A percentile compares a stretch with the other conserved stretches of the same genome.
These are phyloP conservation scores for Catharanthus roseus DNA, from an alignment of 257 asterid genomes.

Conservation along the genomic window DNA sequence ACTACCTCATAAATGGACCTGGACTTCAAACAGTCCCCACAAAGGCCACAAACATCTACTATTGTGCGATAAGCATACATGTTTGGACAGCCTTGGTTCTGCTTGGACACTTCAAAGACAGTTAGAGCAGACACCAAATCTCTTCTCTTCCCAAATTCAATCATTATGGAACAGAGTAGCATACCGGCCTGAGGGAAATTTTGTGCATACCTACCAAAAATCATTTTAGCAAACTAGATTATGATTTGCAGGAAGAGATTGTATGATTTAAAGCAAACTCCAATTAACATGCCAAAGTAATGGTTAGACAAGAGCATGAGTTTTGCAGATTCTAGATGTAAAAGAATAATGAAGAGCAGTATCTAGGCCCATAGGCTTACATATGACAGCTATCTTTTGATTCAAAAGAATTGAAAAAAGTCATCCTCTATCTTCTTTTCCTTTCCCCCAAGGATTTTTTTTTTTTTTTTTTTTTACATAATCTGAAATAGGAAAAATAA, in stretches of 20 bases:
- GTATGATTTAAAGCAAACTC: background rate
- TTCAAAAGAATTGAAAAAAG: background rate
- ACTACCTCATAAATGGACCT: constrained; percentile 79
- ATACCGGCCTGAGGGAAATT: constrained; percentile 46
- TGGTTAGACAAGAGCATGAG: background rate
- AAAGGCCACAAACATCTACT: constrained; percentile 94
- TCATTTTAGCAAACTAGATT: background rate
- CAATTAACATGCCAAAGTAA: background rate
- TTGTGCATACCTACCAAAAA: constrained; percentile 61
- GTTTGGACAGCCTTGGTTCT: constrained; percentile 48
- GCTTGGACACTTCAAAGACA: constrained; percentile 68
- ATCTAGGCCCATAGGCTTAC: background rate
- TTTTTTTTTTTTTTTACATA: background rate
- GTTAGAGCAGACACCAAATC: constrained; percentile 65
- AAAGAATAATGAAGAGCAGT: background rate
- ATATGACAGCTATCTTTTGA: background rate
- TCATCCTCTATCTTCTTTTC: background rate
- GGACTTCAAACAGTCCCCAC: constrained; percentile 78
- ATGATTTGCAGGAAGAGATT: background rate
- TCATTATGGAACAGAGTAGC: constrained; percentile 60
- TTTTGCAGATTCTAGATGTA: background rate
- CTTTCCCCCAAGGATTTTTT: background rate
- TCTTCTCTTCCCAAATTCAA: constrained; percentile 76
- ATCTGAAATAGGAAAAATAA: background rate
- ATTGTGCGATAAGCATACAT: constrained; percentile 73